Evolutionary conservation across 2,329 filamentous ascomycete genomes (phyloP).

Genomic region (Trichoderma koningiopsis): DNA sequence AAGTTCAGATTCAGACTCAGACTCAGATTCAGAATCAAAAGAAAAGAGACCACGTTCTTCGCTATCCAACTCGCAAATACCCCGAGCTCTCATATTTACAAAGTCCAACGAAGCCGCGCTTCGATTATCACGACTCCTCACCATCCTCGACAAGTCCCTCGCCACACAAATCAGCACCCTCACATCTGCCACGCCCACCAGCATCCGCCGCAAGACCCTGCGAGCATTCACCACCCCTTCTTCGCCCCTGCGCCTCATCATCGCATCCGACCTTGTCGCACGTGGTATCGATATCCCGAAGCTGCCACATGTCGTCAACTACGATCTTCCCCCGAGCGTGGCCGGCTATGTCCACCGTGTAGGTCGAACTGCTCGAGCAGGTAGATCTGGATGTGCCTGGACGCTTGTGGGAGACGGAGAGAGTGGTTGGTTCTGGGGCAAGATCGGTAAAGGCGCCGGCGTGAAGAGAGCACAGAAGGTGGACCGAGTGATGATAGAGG

Average conservation of each 20-base stretch:
- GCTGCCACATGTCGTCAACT: constrained; percentile 87
- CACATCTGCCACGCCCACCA: constrained; percentile 76
- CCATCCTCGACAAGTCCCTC: constrained; percentile 63
- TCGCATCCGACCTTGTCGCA: constrained; percentile 91
- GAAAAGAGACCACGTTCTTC: neutral
- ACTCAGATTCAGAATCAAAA: neutral
- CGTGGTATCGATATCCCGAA: constrained; percentile 82
- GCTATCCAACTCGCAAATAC: constrained; percentile 31
- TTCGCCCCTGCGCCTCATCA: constrained; percentile 69
- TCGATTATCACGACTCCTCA: constrained; percentile 80
- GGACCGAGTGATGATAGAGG: constrained; percentile 50
- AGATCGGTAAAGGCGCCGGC: constrained; percentile 65
- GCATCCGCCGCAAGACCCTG: constrained; percentile 67
- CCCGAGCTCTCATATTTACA: constrained; percentile 77
- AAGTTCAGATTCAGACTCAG: constrained; percentile 41
- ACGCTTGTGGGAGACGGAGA: constrained; percentile 82
- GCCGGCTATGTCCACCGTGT: constrained; percentile 90
- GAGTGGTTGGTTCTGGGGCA: constrained; percentile 89
- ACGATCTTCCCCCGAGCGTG: constrained; percentile 81
- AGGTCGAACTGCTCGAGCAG: constrained; percentile 85
- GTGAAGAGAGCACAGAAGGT: constrained; percentile 50
- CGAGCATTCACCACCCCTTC: constrained; percentile 68
- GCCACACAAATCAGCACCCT: constrained; percentile 65
- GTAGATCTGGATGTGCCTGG: constrained; percentile 76
- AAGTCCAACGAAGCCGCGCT: constrained; percentile 86